Base-by-base conservation (phyloP, 78 protist genomes). In the Protostelium mycophagum region DNA sequence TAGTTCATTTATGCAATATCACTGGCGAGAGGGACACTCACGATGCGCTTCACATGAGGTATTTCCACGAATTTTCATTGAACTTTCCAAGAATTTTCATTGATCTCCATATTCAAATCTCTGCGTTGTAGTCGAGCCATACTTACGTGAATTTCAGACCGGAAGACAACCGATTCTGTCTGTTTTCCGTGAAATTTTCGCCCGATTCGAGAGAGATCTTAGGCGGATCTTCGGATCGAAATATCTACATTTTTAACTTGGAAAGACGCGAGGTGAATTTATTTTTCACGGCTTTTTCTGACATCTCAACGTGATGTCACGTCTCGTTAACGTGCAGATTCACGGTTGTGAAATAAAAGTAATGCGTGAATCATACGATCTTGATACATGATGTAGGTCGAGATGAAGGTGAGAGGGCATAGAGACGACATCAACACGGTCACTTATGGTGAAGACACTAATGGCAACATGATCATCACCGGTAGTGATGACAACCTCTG, bases 361-460 rank as follows among this genome's bases (percentile, higher is more conserved):
- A n/a, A n/a, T n/a, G n/a, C n/a, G n/a, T n/a, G n/a, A n/a, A n/a
- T n/a, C n/a, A n/a, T n/a, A n/a, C n/a, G n/a, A n/a, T n/a, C n/a
- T n/a, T n/a, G n/a, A n/a, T n/a, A n/a, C n/a, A n/a, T n/a, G n/a
- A n/a, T n/a, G 73, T 25, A 51, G 73, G 73, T 51, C 31, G 73
- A 51, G 73, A 51, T 51, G 73, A 51, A 63, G 34, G 1, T 87
- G 0, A 16, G 83, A 25, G 96, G 95, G 0, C 96, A 94, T 90
- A 29, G 34, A 16, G 92, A 93, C 51, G 97, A 96, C 87, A 87
- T 91, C 16, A 96, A 96, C 38, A 90, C 96, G 38, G 95, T 94
- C 37, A 91, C 89, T 0, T 88, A 63, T 38, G 28, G 85, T 5
- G 73, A 51, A 31, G 96, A 92, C 36, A 83, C 83, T 10, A 73